Evolutionary conservation across 202 grass and related monocot genomes (phyloP), one percentile per base, ranked within the genome.

Genomic region (Zizania palustris): DNA sequence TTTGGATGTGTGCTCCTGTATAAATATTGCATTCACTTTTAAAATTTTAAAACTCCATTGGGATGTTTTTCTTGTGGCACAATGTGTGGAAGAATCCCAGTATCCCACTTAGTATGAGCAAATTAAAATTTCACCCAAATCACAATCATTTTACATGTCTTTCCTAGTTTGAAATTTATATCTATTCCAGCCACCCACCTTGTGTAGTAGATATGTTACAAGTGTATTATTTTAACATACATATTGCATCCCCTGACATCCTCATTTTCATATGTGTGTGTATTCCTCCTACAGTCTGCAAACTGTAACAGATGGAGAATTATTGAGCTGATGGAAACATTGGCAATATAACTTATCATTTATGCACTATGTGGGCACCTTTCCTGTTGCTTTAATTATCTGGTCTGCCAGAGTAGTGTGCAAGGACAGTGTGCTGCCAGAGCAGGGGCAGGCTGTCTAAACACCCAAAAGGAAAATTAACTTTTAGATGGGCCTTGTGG

Each of bases 401-500:
- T 38, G 60, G 38, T 62, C 60, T 62, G 60, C 60, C 34, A 62
- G 60, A 62, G 34, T 62, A 62, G 6, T 62, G 60, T 37, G 33
- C 60, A 62, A 16, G 33, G 60, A 38, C 60, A 16, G 34, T 37
- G 33, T 62, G 34, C 34, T 62, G 33, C 34, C 60, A 62, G 34
- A 62, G 33, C 12, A 62, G 34, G 60, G 60, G 60, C 60, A 62
- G 37, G 13, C 60, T 62, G 33, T 62, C 28, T 28, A 28, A 28
- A 28, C 28, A 1, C 60, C 60, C 19, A 20, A 55, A 55, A 55
- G n/a, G 51, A n/a, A 62, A 15, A 38, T 3, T 15, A 38, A 15
- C 34, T 62, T 62, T 62, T 62, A 15, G 33, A 37, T 62, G 60
- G 60, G 60, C 34, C 60, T 62, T 62, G 34, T 62, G 60, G 60